Evolutionary conservation across 179 eudicot genomes (phyloP), one percentile per base, ranked within the genome.

Genomic region (Nepenthes alata): DNA sequence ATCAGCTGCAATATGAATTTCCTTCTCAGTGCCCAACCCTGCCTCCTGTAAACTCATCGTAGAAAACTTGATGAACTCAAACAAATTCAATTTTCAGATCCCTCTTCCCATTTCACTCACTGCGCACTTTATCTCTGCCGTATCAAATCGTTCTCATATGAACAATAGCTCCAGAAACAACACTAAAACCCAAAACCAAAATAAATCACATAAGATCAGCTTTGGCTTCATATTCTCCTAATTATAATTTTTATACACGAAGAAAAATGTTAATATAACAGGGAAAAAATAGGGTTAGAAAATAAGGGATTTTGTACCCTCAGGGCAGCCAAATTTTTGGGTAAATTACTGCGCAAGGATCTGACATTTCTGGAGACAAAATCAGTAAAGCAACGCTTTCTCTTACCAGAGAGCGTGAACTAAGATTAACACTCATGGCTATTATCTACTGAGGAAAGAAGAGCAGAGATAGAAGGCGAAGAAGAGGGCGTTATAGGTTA

Each of bases 1-100:
- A 14, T 86, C 91, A 4, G 88, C 83, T 0, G 97, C 95, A 1
- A 89, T 64, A 44, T 83, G 89, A 14, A 89, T 87, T 61, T 89
- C 83, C 37, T 80, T 59, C 2, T 78, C 72, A 11, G 87, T 63
- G 55, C 80, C 88, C 6, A 72, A 87, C 69, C 78, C 91, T 11
- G 89, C 96, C 64, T 83, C 54, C 1, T 85, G 64, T 52, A 82
- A 77, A 69, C 80, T 80, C 84, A 82, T 79, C 45, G 5, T 74
- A 76, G 70, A 71, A 76, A 81, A 76, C 77, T 70, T 61, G 5
- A 58, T 0, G 3, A 3, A 37, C 35, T 4, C 63, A 41, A 5
- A 41, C 25, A 25, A 41, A 5, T n/a, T 37, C 61, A 38, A 4
- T 58, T 48, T 16, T 39, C 37, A 51, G 11, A 35, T 11, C 45